Conservation (phyloP, 257 asterid species). For the Solanum dulcamara region DNA sequence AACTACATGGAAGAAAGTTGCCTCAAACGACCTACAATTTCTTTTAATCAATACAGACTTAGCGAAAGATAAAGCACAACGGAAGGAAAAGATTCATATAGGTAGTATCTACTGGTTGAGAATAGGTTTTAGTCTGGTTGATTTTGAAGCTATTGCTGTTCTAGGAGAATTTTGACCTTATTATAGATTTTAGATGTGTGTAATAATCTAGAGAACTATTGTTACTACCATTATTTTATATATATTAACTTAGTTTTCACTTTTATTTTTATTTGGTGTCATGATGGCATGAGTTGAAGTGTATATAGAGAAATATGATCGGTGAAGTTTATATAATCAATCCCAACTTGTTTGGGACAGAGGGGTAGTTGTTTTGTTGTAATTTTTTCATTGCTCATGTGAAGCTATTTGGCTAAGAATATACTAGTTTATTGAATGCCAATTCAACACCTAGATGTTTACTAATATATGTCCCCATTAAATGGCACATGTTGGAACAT, state of each 20-base stretch:
- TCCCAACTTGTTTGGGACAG: neutral
- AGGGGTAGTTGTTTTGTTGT: neutral
- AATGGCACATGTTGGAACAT: neutral
- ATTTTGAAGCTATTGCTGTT: neutral
- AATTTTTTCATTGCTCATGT: neutral
- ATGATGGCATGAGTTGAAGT: neutral
- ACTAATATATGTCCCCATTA: neutral
- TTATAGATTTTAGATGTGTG: neutral
- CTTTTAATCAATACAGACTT: neutral
- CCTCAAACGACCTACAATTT: neutral
- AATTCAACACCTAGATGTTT: neutral
- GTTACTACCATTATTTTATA: neutral
- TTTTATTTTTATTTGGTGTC: neutral
- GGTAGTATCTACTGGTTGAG: neutral
- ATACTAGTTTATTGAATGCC: neutral
- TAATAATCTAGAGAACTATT: neutral
- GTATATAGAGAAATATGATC: neutral
- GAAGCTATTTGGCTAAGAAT: neutral
- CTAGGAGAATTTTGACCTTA: neutral
- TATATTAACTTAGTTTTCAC: neutral
- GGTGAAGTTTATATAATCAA: neutral
- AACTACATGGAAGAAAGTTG: neutral
- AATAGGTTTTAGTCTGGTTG: neutral
- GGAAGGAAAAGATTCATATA: neutral
- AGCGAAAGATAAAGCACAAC: neutral